Evolutionary conservation across 164 flowering plant genomes (phyloP), one percentile per base, ranked within the genome.

Genomic region (Santalum album): DNA sequence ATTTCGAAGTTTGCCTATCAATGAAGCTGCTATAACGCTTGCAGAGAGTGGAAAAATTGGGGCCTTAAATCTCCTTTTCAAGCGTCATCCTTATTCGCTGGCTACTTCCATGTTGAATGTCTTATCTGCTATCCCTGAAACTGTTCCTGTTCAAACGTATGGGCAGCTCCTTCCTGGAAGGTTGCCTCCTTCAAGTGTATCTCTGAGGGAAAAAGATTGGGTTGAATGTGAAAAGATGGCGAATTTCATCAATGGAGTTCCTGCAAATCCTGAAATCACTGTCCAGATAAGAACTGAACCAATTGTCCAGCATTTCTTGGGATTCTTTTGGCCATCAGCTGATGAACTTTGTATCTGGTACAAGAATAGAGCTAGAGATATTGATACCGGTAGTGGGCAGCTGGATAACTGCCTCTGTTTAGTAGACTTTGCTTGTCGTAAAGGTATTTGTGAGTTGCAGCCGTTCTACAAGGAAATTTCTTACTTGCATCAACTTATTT

Each of bases 41-140:
- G 90, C 99, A 42, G 90, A 82, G 71, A 78, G 69, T 75, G 99
- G 99, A 49, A 94, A 90, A 65, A 87, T 94, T 68, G 99, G 97
- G 51, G 96, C 99, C 47, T 69, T 94, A 24, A 94, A 94, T 66
- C 80, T 90, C 23, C 83, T 94, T 43, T 90, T 94, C 71, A 94
- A 87, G 81, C 96, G 97, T n/a, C 99, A 94, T 69, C 87, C 88
- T 46, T 94, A 75, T 76, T 87, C 99, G 16, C 46, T 90, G 50
- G 45, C 76, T 73, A 75, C 90, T 60, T 74, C 50, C 50, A 73
- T 85, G 74, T 65, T 90, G 75, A 74, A 82, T 35, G 70, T 85
- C 61, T 71, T 94, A 60, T 70, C 83, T 71, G 79, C 95, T 57
- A 78, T 94, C 56, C 96, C 99, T 69, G 99, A 94, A 75, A 94